Conservation (phyloP, 495 filamentous ascomycete species). For the Staphylotrichum longicolle region DNA sequence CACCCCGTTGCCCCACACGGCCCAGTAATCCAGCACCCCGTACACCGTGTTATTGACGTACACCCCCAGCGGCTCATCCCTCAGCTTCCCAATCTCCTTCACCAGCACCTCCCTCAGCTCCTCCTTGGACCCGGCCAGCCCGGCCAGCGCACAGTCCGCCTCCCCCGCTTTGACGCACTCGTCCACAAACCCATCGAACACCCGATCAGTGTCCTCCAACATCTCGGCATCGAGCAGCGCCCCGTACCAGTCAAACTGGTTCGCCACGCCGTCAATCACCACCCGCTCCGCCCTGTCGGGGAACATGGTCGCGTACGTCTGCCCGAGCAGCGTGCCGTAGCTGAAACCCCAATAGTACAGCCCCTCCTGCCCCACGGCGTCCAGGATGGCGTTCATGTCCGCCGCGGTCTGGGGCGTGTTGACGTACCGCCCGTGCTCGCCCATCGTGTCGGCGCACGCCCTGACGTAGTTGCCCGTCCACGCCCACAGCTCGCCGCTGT, state of each 20-base stretch:
- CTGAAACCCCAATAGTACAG: conserved; percentile 64
- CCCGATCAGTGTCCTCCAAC: conserved; percentile 37
- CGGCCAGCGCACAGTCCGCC: conserved; percentile 36
- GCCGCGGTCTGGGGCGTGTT: conserved; percentile 52
- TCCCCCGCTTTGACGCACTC: conserved; percentile 44
- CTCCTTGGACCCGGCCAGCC: conserved; percentile 31
- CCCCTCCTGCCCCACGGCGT: conserved; percentile 41
- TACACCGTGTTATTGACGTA: conserved; percentile 43
- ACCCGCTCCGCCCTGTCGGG: conserved; percentile 42
- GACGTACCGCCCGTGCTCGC: conserved; percentile 39
- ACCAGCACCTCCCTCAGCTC: conserved; percentile 33
- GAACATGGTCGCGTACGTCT: conserved; percentile 50
- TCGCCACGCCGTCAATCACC: conserved; percentile 45
- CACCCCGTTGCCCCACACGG: conserved; percentile 38
- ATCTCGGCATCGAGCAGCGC: conserved; percentile 29
- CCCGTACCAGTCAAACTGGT: conserved; percentile 43
- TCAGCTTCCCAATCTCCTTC: conserved; percentile 27
- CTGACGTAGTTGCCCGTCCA: conserved; percentile 40
- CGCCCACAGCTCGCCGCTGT: conserved; percentile 43
- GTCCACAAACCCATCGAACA: conserved; percentile 43
- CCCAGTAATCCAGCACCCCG: conserved; percentile 39
- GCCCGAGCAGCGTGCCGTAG: conserved; percentile 62
- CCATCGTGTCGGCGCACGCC: conserved; percentile 45
- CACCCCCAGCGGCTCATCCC: conserved; percentile 38
- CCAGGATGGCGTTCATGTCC: conserved; percentile 51